These are phyloP conservation scores for Barbarea vulgaris DNA, from an alignment of 345 rosid species.

Conservation along the genomic window DNA sequence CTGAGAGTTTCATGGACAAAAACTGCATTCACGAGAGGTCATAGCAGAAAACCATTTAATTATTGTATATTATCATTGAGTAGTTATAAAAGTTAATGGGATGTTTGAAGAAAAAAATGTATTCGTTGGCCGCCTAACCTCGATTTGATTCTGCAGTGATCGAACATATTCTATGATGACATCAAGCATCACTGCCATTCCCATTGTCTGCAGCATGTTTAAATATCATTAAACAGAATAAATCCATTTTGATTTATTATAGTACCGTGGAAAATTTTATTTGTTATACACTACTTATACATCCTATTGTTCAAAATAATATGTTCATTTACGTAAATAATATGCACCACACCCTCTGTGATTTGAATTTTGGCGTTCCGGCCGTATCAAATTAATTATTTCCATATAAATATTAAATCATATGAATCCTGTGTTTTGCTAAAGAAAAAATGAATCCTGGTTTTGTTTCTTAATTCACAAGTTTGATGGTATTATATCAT, in stretches of 20 bases:
- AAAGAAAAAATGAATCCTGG: neutral
- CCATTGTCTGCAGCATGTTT: conserved; percentile 58
- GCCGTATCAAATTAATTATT: neutral
- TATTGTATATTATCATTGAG: neutral
- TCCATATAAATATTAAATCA: neutral
- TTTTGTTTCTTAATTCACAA: neutral
- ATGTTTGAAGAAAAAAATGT: neutral
- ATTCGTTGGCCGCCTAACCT: conserved; percentile 38
- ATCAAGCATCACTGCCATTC: conserved; percentile 78
- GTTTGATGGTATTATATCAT: neutral
- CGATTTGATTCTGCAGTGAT: conserved; percentile 70
- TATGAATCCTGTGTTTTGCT: neutral
- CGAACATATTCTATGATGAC: conserved; percentile 59
- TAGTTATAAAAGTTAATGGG: neutral
- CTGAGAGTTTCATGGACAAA: conserved; percentile 65
- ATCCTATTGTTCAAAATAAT: neutral
- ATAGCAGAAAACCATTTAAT: neutral
- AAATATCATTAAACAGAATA: neutral
- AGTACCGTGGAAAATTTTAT: neutral
- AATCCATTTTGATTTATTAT: neutral
- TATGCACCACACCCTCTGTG: no score
- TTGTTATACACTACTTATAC: neutral
- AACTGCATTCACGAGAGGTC: conserved; percentile 39
- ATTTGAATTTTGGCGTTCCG: neutral
- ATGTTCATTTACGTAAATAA: neutral